phyloP scores from a whole-genome alignment of 225 moss, liverwort and hornwort genomes.

The Polytrichum formosum region DNA sequence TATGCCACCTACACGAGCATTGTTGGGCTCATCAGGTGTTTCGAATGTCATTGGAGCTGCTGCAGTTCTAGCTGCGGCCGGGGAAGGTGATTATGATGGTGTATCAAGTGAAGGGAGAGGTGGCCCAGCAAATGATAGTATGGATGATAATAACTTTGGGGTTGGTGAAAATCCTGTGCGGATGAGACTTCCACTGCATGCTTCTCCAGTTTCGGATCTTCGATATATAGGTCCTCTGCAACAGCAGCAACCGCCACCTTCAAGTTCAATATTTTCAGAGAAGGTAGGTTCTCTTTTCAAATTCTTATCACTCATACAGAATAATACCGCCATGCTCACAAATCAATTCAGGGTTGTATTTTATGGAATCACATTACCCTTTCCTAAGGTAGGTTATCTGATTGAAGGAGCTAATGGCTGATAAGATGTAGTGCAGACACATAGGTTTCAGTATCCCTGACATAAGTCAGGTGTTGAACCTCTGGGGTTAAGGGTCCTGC shows the following conservation, averaged over 20 bases:
- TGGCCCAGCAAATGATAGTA: constrained; percentile 48
- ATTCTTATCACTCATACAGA: too few species aligned
- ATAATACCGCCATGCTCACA: too few species aligned
- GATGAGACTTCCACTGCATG: constrained; percentile 57
- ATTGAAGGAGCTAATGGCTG: too few species aligned
- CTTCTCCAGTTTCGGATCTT: constrained; percentile 63
- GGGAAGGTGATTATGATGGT: constrained; percentile 61
- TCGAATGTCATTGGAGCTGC: constrained; percentile 45
- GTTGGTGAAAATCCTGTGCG: constrained; percentile 55
- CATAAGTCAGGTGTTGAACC: too few species aligned
- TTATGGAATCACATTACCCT: too few species aligned
- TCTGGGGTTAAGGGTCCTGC: too few species aligned
- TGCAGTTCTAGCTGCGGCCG: constrained; percentile 44
- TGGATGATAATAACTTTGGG: constrained; percentile 64
- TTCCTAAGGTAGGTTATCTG: too few species aligned
- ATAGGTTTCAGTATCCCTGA: too few species aligned
- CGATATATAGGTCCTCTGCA: constrained; percentile 48
- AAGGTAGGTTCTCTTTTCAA: constrained; percentile 40
- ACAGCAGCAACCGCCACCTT: constrained; percentile 43
- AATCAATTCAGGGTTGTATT: too few species aligned
- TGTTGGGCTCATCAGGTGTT: constrained; percentile 34
- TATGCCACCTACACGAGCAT: constrained; percentile 46
- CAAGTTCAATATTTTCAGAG: constrained; percentile 52
- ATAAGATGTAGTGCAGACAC: too few species aligned
- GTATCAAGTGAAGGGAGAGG: constrained; percentile 63